Conservation (phyloP, 1,139 yeast species). For the Lodderomyces jiufengensis region DNA sequence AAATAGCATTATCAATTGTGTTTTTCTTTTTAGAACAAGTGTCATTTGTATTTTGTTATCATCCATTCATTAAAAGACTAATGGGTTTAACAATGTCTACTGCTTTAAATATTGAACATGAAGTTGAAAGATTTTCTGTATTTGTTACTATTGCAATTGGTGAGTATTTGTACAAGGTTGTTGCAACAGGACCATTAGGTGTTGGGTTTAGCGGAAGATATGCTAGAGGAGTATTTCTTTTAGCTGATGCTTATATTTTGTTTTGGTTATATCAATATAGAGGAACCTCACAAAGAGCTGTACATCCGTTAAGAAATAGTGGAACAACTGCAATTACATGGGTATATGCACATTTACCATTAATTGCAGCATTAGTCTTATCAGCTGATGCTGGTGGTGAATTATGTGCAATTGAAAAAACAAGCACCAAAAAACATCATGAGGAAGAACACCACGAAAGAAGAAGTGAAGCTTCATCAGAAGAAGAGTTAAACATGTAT, state of each 20-base stretch:
- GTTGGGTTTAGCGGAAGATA: conserved; percentile 43
- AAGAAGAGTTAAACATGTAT: conserved; percentile 22
- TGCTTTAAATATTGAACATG: conserved; percentile 65
- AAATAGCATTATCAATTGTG: conserved; percentile 44
- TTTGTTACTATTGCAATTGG: conserved; percentile 67
- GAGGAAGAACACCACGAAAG: conserved; percentile 8
- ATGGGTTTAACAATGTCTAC: conserved; percentile 48
- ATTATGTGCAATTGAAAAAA: conserved; percentile 24
- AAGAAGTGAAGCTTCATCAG: conserved; percentile 17
- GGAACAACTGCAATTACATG: conserved; percentile 46
- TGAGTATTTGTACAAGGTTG: conserved; percentile 57
- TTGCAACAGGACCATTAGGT: conserved; percentile 48
- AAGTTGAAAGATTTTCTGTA: conserved; percentile 56
- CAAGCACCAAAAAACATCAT: conserved; percentile 7
- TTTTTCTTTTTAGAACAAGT: conserved; percentile 42
- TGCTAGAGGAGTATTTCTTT: conserved; percentile 48
- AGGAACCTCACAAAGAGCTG: conserved; percentile 46
- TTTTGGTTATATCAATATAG: conserved; percentile 57
- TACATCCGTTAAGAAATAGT: conserved; percentile 54
- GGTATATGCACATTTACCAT: conserved; percentile 51
- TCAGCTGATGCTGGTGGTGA: conserved; percentile 67
- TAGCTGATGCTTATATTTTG: conserved; percentile 48
- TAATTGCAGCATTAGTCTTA: conserved; percentile 48
- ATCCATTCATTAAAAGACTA: conserved; percentile 44
- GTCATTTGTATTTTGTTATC: conserved; percentile 32